Base-by-base conservation (phyloP, 2,329 filamentous ascomycete genomes). In the Blastomyces silverae region DNA sequence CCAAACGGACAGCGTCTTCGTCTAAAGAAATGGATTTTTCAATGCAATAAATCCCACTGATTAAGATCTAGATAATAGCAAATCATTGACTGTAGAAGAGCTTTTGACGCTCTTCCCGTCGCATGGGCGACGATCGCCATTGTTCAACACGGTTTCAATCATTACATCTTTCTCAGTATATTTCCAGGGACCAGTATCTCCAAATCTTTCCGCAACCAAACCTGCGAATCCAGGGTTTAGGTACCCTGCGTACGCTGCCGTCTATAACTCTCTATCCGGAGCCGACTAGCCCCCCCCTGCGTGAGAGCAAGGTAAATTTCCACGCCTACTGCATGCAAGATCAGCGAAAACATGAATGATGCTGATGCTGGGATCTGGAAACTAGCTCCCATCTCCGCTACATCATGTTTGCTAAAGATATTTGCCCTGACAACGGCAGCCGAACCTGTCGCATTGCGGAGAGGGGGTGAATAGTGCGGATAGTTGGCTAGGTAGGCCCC, bases 241-340 rank as follows among this genome's bases (percentile, higher is more conserved):
- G 72, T 82, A 78, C 0, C 84, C 84, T 2, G 81, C 79, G 83
- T 82, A 8, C 84, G 67, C 68, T 87, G 84, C 52, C 79, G 76
- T 70, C 84, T 79, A 67, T 84, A 85, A 4, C 81, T 84, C 1
- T 86, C 77, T 17, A 79, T 76, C 13, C 84, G 78, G 53, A 87
- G 72, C 6, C 84, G 75, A 55, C 85, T 77, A 0, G 75, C 74
- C 68, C 87, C 84, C 11, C 72, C 77, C 0, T 83, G 83, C 0
- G 85, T 87, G 17, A 84, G 71, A 2, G 71, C 74, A 34, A 86
- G 72, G 64, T 82, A 82, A 44, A 81, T 37, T 70, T 84, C 82
- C 0, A 80, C 74, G 0, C 77, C 79, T 25, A 83, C 61, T 7
- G 75, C 76, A 67, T 88, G 85, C 1, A 87, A 60, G 0, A 78